phyloP scores from a whole-genome alignment of 495 filamentous ascomycete genomes.

The Aspergillus bridgeri region DNA sequence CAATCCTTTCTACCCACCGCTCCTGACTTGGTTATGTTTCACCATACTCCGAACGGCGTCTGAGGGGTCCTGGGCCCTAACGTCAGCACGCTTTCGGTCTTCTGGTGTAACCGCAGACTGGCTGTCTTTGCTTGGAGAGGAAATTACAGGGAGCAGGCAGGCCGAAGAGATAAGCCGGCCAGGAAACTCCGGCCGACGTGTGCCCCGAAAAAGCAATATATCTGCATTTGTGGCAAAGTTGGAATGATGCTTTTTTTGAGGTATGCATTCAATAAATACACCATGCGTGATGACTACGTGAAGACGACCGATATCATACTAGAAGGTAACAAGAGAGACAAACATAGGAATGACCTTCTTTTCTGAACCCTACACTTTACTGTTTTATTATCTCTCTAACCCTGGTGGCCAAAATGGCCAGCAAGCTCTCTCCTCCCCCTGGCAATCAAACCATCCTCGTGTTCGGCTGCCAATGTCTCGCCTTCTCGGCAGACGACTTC shows the following conservation, averaged over 20 bases:
- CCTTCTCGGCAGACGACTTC: slow-evolving; percentile 29
- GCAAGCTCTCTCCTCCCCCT: neutral
- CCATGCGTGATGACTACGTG: too few species aligned
- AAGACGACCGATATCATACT: too few species aligned
- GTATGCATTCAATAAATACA: too few species aligned
- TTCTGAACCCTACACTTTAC: neutral
- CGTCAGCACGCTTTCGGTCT: too few species aligned
- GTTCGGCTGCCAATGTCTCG: slow-evolving; percentile 32
- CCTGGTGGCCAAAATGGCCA: neutral
- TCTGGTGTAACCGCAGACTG: neutral
- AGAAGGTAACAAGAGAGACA: neutral
- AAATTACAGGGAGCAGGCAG: neutral
- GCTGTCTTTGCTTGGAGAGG: neutral
- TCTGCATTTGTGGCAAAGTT: neutral
- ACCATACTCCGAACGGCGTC: too few species aligned
- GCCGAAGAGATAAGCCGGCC: slow-evolving; percentile 15
- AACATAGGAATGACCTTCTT: neutral
- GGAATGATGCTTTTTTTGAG: neutral
- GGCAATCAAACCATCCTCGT: slow-evolving; percentile 19
- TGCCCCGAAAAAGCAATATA: slow-evolving; percentile 7
- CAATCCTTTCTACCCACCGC: too few species aligned
- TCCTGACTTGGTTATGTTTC: too few species aligned
- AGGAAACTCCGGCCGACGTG: slow-evolving; percentile 7
- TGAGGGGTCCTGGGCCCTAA: too few species aligned
- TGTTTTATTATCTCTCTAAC: neutral